phyloP scores from a whole-genome alignment of 805 yeast species.

The Spathaspora sp. region DNA sequence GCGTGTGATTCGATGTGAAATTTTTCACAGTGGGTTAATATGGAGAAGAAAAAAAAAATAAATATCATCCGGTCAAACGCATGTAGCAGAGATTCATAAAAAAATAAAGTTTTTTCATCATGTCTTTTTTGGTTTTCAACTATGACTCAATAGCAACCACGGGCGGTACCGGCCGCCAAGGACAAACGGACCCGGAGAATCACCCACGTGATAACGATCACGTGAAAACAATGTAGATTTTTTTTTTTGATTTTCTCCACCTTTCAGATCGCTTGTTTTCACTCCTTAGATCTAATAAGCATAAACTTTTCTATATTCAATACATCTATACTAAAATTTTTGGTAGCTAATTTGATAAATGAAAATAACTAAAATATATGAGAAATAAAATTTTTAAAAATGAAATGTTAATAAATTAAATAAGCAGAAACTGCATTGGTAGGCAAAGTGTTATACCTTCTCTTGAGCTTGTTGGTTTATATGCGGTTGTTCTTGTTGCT shows the following conservation, averaged over 20 bases:
- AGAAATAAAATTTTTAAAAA: neutral
- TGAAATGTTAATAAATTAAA: neutral
- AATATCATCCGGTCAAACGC: neutral
- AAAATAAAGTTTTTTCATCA: neutral
- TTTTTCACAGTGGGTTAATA: neutral
- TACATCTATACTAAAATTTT: neutral
- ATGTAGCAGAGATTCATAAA: neutral
- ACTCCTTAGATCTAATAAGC: too few relatives aligned
- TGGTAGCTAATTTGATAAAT: neutral
- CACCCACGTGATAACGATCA: neutral
- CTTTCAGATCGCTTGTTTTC: neutral
- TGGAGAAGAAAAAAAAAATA: conserved; percentile 1
- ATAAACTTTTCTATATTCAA: neutral
- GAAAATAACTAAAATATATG: neutral
- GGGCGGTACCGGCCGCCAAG: neutral
- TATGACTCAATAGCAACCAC: neutral
- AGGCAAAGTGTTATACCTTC: neutral
- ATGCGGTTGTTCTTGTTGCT: neutral
- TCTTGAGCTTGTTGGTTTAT: neutral
- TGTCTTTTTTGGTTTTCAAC: neutral
- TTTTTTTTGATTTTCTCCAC: neutral
- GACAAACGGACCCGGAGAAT: neutral
- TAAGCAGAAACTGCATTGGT: neutral
- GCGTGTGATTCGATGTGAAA: neutral
- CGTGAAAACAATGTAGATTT: neutral